Evolutionary conservation across 148 eudicot species (phyloP).

Genomic region (Diospyros kaki): DNA sequence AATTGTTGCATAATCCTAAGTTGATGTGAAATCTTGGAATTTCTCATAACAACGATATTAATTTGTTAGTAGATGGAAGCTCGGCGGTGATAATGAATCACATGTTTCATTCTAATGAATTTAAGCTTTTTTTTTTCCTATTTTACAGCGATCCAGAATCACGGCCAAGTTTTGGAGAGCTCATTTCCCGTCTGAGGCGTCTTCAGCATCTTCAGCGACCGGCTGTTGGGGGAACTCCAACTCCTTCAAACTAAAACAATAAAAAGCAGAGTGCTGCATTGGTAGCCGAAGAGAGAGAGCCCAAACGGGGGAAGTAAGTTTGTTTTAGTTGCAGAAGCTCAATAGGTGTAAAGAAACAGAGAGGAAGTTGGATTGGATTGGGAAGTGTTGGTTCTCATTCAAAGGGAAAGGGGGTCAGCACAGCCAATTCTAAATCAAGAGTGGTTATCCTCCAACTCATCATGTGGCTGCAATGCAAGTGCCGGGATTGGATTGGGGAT

Average conservation of each 20-base stretch:
- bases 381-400: conserved; percentile 76
- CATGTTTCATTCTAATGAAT: not conserved
- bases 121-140: conserved; percentile 7
- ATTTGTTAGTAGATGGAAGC: too few relatives aligned
- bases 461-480: conserved; percentile 43
- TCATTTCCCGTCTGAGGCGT: conserved; percentile 71
- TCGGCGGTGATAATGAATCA: not conserved
- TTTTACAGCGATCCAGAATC: conserved; percentile 56
- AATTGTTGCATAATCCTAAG: too few relatives aligned
- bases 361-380: conserved; percentile 36
- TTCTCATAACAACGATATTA: too few relatives aligned
- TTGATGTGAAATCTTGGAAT: too few relatives aligned
- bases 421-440: conserved; percentile 44
- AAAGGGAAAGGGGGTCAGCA: conserved; percentile 55
- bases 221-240: conserved; percentile 33
- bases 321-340: conserved; percentile 31
- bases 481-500: conserved; percentile 34
- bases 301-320: conserved; percentile 24
- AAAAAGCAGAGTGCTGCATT: conserved; percentile 25
- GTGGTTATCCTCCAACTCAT: conserved; percentile 37
- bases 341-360: conserved; percentile 30
- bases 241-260: conserved; percentile 15
- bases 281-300: conserved; percentile 20
- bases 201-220: conserved; percentile 56
- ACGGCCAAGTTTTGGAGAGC: conserved; percentile 81